These are phyloP conservation scores for Stemphylium vesicarium DNA, from an alignment of 2,329 filamentous ascomycete species.

Conservation along the genomic window DNA sequence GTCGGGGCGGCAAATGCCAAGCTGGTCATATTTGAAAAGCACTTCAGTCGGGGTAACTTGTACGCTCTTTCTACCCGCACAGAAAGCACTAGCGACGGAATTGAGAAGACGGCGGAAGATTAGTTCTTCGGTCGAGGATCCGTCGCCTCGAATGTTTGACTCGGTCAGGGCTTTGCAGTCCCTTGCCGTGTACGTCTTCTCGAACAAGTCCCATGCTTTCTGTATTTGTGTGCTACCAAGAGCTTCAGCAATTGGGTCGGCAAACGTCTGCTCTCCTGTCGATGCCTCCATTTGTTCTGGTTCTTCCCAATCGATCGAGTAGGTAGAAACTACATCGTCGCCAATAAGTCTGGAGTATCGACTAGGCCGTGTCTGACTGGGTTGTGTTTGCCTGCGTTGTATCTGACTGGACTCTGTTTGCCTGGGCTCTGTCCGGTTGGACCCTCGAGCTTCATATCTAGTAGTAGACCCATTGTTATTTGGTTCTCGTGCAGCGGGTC, in stretches of 20 bases:
- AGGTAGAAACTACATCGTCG: background rate
- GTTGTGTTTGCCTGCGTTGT: background rate
- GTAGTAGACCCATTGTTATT: background rate
- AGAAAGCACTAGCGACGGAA: conserved; percentile 24
- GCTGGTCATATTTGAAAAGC: conserved; percentile 39
- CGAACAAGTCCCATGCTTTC: conserved; percentile 40
- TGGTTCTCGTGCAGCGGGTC: background rate
- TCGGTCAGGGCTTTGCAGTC: conserved; percentile 37
- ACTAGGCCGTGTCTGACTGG: background rate
- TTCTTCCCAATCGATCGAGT: background rate
- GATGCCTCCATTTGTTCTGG: background rate
- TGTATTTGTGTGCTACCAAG: conserved; percentile 4
- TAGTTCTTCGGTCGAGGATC: conserved; percentile 19
- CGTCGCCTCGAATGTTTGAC: conserved; percentile 27
- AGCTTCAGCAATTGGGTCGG: background rate
- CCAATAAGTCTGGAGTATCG: conserved; percentile 28
- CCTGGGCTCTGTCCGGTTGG: background rate
- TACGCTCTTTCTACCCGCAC: conserved; percentile 9
- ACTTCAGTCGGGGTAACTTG: conserved; percentile 30
- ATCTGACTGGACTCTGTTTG: background rate
- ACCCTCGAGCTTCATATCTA: background rate
- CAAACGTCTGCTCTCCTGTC: background rate
- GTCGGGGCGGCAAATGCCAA: conserved; percentile 31
- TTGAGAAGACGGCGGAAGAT: conserved; percentile 34
- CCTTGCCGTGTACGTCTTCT: conserved; percentile 33